Conservation (phyloP, 805 yeast species). For the Blastobotrys americana region DNA sequence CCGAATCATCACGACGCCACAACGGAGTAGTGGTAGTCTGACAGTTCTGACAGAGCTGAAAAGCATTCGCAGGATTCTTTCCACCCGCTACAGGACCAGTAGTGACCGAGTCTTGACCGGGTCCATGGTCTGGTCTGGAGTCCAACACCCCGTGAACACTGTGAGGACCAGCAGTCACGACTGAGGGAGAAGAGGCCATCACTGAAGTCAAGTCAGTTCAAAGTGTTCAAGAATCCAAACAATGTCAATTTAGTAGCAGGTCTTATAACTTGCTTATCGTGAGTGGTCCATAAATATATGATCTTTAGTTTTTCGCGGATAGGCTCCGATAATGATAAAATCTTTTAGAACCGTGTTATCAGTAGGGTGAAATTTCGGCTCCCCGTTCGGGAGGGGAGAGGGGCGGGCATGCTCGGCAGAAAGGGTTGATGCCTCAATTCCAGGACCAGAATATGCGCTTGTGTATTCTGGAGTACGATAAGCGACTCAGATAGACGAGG, state of each 20-base stretch:
- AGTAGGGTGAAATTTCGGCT: not conserved
- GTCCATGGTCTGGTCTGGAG: no score
- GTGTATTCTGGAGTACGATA: not conserved
- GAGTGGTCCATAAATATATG: no score
- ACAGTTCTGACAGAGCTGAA: slow-evolving; percentile 73
- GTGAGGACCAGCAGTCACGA: not conserved
- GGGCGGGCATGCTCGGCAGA: not conserved
- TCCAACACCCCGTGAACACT: not conserved
- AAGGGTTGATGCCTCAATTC: no score
- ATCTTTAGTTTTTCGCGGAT: no score
- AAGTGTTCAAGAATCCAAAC: no score
- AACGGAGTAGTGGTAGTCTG: slow-evolving; percentile 88
- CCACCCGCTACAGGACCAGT: no score
- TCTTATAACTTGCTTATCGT: no score
- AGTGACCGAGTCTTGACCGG: not conserved
- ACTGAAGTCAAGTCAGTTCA: no score
- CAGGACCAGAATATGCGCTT: not conserved
- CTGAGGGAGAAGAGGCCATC: not conserved
- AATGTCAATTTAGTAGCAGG: no score
- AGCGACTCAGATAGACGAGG: not conserved
- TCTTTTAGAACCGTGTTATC: not conserved
- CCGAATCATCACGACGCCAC: slow-evolving; percentile 92
- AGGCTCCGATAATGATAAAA: not conserved
- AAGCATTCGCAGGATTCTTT: slow-evolving; percentile 26
- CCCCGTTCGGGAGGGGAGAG: not conserved